Base-by-base conservation (phyloP, 164 flowering plant genomes). In the Buxus sempervirens region DNA sequence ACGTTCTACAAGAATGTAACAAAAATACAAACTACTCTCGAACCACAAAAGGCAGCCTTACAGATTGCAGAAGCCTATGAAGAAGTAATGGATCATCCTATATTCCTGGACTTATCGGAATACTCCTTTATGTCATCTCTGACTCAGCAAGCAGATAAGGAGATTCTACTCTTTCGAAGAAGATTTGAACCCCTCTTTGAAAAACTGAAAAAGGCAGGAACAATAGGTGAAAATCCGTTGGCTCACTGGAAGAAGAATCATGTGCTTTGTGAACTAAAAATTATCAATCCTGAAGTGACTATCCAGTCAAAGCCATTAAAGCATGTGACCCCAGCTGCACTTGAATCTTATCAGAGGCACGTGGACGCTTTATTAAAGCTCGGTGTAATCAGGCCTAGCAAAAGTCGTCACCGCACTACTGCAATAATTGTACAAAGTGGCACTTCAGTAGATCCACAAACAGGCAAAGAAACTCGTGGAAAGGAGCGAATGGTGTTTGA, bases 401-500 rank as follows among this genome's bases (percentile, higher is more conserved):
- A 42, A 0, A 68, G 71, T 24, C 22, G 38, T 19, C 71, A 68
- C 21, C 23, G 71, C 20, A 68, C 71, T 3, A 48, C 36, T 12
- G 67, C 67, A 16, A 23, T 64, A 14, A 64, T 64, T 7, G 67
- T 64, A 8, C 38, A 68, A 7, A 58, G 64, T 0, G 71, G 71
- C 0, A 68, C 71, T 0, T 10, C 55, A 0, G 41, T 58, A 0
- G 64, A 68, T 23, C 71, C 71, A 0, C 41, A 41, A 1, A 68
- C 71, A 3, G 64, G 64, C 4, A 26, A 68, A 18, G 71, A 58
- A 21, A 61, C 14, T 5, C 7, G 19, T 13, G 71, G 71, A 5
- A 68, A 68, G 36, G 71, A 68, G 41, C 4, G 71, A 1, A 60
- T 68, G 65, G 71, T 68, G 4, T 68, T 68, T 18, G 51, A 68